These are phyloP conservation scores for Echium plantagineum DNA, from an alignment of 257 asterid genomes.

Conservation along the genomic window DNA sequence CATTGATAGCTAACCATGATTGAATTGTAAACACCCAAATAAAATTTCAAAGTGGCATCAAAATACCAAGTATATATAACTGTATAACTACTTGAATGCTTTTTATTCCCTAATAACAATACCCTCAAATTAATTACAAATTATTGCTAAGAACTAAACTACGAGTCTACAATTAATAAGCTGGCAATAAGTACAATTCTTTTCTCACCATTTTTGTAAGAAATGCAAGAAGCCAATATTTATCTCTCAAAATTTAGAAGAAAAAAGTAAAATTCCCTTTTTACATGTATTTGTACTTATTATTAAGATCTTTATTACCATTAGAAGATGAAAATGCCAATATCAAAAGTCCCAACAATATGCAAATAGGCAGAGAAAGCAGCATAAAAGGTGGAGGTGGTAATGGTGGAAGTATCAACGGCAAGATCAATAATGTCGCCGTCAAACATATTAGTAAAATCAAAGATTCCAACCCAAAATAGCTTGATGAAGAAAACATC, in stretches of 20 bases:
- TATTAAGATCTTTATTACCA: slow-evolving; percentile 8
- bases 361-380: slow-evolving; percentile 48
- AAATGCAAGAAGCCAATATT: background rate
- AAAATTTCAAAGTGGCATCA: too few relatives aligned
- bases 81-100: too few relatives aligned
- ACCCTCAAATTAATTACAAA: too few relatives aligned
- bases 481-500: slow-evolving; percentile 11
- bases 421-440: slow-evolving; percentile 50
- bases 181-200: too few relatives aligned
- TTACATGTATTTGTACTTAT: slow-evolving; percentile 10
- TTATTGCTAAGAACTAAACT: too few relatives aligned
- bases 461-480: slow-evolving; percentile 45
- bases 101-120: too few relatives aligned
- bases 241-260: background rate
- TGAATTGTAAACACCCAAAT: too few relatives aligned
- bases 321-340: slow-evolving; percentile 60
- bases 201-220: background rate
- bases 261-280: background rate
- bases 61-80: too few relatives aligned
- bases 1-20: too few relatives aligned
- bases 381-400: slow-evolving; percentile 76
- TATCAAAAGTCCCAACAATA: slow-evolving; percentile 39
- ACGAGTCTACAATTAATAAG: too few relatives aligned
- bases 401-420: slow-evolving; percentile 57
- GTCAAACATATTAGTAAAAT: slow-evolving; percentile 42